Base-by-base conservation (phyloP, 257 asterid genomes). In the Eucommia ulmoides region DNA sequence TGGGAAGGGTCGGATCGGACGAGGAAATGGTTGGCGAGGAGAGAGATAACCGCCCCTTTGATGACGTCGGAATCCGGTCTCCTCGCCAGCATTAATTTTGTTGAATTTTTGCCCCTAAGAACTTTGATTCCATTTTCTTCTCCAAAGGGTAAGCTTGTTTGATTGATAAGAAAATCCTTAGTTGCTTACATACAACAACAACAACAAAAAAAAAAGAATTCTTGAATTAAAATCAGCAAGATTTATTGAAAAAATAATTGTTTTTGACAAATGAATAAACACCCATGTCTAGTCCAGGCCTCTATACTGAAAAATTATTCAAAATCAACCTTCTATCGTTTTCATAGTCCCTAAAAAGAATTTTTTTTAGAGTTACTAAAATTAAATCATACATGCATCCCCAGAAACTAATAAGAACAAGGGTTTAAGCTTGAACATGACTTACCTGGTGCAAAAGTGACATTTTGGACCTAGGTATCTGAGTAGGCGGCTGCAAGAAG, bases 1-100 rank as follows among this genome's bases (percentile, higher is more conserved):
- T 80, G 92, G 0, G 79, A 69, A 19, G 83, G 80, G 53, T 81
- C 83, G 53, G 83, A 83, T 20, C 68, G 62, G 52, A 89, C 96
- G 38, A 68, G 59, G 70, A 85, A 89, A 80, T 89, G 98, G 62
- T 89, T 89, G 18, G 96, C 94, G 44, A 89, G 76, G 17, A 89
- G 88, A 56, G 74, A 62, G 45, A 89, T 58, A 9, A 63, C 77
- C 22, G 54, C 72, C 64, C 98, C 98, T 73, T 85, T 92, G 3
- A 73, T 71, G 33, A 96, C 98, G 55, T 96, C 98, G 44, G 75
- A 73, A 49, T 89, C 98, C 16, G 98, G 98, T 53, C 98, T 85
- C 67, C 65, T 82, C 53, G 94, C 93, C 61, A 89, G 72, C 67
- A 69, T 49, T 33, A 70, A 38, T 49, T 80, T 16, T 33, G 58